Evolutionary conservation across 2,329 filamentous ascomycete genomes (phyloP), one percentile per base, ranked within the genome.

Genomic region (Fusarium setosum): DNA sequence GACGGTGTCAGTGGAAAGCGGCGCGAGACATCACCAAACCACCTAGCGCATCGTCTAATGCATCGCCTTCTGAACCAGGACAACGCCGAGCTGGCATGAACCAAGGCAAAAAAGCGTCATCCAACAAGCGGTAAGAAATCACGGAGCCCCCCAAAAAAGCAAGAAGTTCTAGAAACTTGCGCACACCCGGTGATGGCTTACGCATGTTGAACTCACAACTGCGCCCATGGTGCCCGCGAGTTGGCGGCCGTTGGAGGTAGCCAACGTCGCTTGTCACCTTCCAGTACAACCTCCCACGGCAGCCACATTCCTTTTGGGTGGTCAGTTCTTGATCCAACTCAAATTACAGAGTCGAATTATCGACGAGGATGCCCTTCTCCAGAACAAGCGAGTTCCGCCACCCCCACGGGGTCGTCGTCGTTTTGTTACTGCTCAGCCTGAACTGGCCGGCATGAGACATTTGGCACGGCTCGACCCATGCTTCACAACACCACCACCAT

Each of bases 291-390:
- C 26, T 44, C 18, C 21, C 32, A 31, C 26, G 47, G 38, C 29
- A n/a, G 34, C 44, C 49, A 38, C 40, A 38, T 32, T 31, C 44
- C 21, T 50, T 15, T 15, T 32, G 35, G 35, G 40, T 17, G 48
- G n/a, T 15, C 6, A 17, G 37, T 32, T 55, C 20, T 34, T n/a
- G n/a, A 41, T 29, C 13, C 18, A 17, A 18, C 47, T 20, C 32
- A 32, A n/a, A 31, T 58, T 37, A 31, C 32, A 34, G 58, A 34
- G 34, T 41, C n/a, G 29, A 37, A 38, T 45, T 31, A n/a, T 38
- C 20, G 13, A 37, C 24, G 23, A 29, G 6, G 24, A 20, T 24
- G 40, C 11, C 11, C 7, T 7, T 34, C 18, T 24, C 17, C n/a
- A 31, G 20, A 24, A 35, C 18, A 29, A 17, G 32, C n/a, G 31